phyloP scores from a whole-genome alignment of 2,329 filamentous ascomycete genomes.

The Alternaria angustiovoidea region DNA sequence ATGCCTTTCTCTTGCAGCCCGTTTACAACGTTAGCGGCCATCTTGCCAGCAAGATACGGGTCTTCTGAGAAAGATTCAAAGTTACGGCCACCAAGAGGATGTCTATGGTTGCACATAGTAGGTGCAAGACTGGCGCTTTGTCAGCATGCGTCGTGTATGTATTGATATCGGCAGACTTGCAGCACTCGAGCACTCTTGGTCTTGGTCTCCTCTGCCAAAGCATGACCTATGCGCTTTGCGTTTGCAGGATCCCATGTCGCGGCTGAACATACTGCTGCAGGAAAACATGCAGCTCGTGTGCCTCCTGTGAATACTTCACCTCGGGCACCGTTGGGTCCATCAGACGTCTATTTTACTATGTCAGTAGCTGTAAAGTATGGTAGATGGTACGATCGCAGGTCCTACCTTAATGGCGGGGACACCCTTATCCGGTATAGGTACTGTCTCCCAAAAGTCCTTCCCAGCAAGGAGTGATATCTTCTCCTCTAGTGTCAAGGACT shows the following conservation, averaged over 20 bases:
- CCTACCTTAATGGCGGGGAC: conserved; percentile 64
- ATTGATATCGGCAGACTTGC: conserved; percentile 23
- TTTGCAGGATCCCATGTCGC: conserved; percentile 79
- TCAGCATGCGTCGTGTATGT: background rate
- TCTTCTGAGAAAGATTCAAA: conserved; percentile 80
- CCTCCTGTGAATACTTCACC: conserved; percentile 71
- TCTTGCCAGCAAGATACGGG: conserved; percentile 71
- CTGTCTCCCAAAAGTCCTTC: conserved; percentile 74
- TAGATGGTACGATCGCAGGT: background rate
- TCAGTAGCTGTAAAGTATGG: background rate
- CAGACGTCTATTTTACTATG: conserved; percentile 59
- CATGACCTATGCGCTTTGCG: conserved; percentile 61
- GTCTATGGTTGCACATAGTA: conserved; percentile 81
- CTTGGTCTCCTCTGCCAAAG: conserved; percentile 74
- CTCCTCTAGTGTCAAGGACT: conserved; percentile 46
- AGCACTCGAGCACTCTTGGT: conserved; percentile 77
- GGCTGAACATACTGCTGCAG: conserved; percentile 71
- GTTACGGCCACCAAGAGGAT: conserved; percentile 79
- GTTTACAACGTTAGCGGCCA: conserved; percentile 66
- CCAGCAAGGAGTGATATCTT: conserved; percentile 47
- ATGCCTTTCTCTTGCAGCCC: conserved; percentile 72
- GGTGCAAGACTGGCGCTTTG: conserved; percentile 65
- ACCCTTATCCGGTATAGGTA: conserved; percentile 64
- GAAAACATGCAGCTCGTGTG: conserved; percentile 73
- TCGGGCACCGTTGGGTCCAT: conserved; percentile 74